A percentile compares a stretch with the other conserved stretches of the same genome.
Conservation (phyloP, 139 green algal genomes). For the Chlorella sp. region DNA sequence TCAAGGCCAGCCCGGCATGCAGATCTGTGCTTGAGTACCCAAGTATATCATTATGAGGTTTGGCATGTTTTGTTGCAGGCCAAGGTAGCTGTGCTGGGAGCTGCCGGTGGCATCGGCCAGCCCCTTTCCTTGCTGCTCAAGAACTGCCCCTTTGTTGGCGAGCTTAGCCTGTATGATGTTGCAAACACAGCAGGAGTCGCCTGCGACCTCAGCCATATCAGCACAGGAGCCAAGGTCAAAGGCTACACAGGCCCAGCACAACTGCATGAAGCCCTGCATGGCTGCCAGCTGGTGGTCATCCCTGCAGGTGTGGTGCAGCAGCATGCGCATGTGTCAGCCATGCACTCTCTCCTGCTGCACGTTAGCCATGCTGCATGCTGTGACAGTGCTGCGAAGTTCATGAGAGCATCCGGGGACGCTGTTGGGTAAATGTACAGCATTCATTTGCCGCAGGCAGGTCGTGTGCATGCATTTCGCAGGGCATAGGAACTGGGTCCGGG, state of each 20-base stretch:
- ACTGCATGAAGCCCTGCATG: slow-evolving; percentile 72
- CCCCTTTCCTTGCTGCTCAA: slow-evolving; percentile 92
- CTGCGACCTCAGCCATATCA: slow-evolving; percentile 90
- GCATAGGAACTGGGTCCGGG: no score
- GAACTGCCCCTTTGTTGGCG: slow-evolving; percentile 43
- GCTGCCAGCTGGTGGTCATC: slow-evolving; percentile 92
- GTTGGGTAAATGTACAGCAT: no score
- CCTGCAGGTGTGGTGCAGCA: slow-evolving; percentile 66
- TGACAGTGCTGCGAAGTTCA: no score
- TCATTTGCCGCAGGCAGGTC: no score
- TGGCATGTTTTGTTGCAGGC: slow-evolving; percentile 34
- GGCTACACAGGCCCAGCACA: slow-evolving; percentile 73
- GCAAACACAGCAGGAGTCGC: slow-evolving; percentile 84
- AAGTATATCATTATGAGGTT: no score
- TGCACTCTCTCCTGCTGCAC: no score
- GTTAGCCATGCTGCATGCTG: no score
- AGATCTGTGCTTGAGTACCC: no score
- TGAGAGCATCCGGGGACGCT: no score
- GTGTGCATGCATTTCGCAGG: no score
- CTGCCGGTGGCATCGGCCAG: slow-evolving; percentile 95
- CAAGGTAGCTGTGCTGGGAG: slow-evolving; percentile 93
- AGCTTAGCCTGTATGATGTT: slow-evolving; percentile 93
- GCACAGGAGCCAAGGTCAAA: slow-evolving; percentile 69
- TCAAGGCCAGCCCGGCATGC: no score
- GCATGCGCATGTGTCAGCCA: no score